These are phyloP conservation scores for Hippophae tibetana DNA, from an alignment of 306 rosid genomes.

Conservation along the genomic window DNA sequence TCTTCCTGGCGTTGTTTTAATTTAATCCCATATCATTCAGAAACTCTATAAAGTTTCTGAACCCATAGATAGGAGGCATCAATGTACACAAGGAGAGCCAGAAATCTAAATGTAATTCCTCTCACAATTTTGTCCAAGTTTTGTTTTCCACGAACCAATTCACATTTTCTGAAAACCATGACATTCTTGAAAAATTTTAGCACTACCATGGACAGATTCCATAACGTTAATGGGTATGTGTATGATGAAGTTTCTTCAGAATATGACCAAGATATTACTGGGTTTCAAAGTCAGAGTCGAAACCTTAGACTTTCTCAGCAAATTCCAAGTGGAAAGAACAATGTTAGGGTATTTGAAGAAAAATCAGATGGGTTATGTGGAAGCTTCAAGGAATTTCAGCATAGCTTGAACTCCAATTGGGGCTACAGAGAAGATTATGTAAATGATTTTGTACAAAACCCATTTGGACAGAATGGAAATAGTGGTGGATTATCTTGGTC, in stretches of 20 bases:
- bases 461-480: neutral
- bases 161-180: too few relatives aligned
- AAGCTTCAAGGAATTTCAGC: neutral
- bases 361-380: slow-evolving; percentile 3
- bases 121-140: too few relatives aligned
- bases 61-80: too few relatives aligned
- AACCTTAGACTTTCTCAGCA: neutral
- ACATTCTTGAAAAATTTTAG: too few relatives aligned
- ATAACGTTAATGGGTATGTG: neutral
- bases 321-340: neutral
- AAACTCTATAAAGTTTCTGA: too few relatives aligned
- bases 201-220: too few relatives aligned
- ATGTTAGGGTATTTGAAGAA: neutral
- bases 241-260: slow-evolving; percentile 4
- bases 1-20: too few relatives aligned
- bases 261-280: slow-evolving; percentile 1
- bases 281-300: neutral
- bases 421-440: neutral
- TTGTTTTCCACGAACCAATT: too few relatives aligned
- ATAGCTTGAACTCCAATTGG: neutral
- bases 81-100: too few relatives aligned
- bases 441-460: neutral
- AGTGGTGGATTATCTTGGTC: neutral
- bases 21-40: too few relatives aligned
- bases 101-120: too few relatives aligned